phyloP scores from a whole-genome alignment of 2,329 filamentous ascomycete genomes.

The Ceratocystis alfenasii region DNA sequence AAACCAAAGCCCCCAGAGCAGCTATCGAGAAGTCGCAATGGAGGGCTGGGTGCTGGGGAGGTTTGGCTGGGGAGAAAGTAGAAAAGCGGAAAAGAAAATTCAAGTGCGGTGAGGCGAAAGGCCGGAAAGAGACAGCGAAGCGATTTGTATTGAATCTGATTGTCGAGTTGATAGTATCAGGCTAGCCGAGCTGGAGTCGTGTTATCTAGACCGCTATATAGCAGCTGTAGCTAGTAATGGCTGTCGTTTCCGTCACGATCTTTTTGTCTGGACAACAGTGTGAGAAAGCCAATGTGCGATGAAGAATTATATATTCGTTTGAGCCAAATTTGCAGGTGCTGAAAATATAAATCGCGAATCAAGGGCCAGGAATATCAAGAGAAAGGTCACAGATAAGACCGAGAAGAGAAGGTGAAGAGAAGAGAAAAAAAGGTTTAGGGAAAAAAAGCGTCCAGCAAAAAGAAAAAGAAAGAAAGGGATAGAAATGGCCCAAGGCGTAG shows the following conservation, averaged over 20 bases:
- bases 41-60: background rate
- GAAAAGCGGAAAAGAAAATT: background rate
- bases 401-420: background rate
- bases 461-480: slow-evolving; percentile 1
- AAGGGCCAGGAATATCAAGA: too few species aligned
- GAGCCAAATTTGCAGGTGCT: too few species aligned
- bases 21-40: background rate
- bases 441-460: background rate
- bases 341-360: too few species aligned
- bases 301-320: too few species aligned
- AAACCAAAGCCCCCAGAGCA: background rate
- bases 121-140: slow-evolving; percentile 7
- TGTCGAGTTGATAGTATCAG: background rate
- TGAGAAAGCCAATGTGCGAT: too few species aligned
- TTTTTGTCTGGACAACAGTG: too few species aligned
- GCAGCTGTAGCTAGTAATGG: too few species aligned
- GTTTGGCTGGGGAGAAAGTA: background rate
- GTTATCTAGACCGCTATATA: too few species aligned
- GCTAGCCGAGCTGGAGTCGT: background rate
- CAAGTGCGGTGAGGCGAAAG: background rate
- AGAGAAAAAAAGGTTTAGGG: background rate
- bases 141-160: background rate
- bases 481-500: background rate
- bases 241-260: too few species aligned
- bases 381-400: background rate